These are phyloP conservation scores for Daldinia grandis DNA, from an alignment of 495 filamentous ascomycete species.

Conservation along the genomic window DNA sequence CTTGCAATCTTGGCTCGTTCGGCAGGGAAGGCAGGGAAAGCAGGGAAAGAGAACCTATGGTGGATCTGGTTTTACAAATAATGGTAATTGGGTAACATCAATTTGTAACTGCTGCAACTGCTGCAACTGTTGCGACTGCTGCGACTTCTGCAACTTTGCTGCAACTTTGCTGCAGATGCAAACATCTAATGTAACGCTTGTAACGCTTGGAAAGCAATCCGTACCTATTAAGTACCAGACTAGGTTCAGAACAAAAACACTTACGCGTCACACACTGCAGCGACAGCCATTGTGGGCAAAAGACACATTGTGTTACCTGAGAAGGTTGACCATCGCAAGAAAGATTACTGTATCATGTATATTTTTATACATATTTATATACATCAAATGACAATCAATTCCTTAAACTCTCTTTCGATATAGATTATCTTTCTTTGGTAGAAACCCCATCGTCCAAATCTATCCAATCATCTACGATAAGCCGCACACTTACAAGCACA, in stretches of 20 bases:
- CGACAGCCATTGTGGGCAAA: not conserved
- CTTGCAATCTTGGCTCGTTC: slow-evolving; percentile 13
- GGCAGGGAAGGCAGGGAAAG: slow-evolving; percentile 9
- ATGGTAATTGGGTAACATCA: slow-evolving; percentile 37
- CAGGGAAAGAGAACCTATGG: slow-evolving; percentile 28
- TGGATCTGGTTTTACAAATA: slow-evolving; percentile 44
- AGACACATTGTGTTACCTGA: slow-evolving; percentile 10
- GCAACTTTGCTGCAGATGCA: slow-evolving; percentile 1
- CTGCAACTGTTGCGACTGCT: slow-evolving; percentile 5
- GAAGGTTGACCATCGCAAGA: not conserved
- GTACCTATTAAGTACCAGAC: slow-evolving; percentile 15
- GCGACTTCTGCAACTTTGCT: slow-evolving; percentile 2
- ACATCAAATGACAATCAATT: not conserved
- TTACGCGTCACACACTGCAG: slow-evolving; percentile 26
- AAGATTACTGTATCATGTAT: slow-evolving; percentile 39
- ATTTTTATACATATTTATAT: slow-evolving; percentile 7
- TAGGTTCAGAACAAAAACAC: not conserved
- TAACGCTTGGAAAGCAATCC: not conserved
- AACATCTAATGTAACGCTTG: slow-evolving; percentile 2
- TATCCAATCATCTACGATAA: slow-evolving; percentile 19
- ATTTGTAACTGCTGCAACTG: not conserved
- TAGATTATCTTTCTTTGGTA: slow-evolving; percentile 29
- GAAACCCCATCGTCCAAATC: slow-evolving; percentile 17
- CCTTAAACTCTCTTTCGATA: slow-evolving; percentile 33
- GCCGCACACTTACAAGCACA: not conserved